Conservation (phyloP, 768 basidiomycete species). For the Piloderma croceum region DNA sequence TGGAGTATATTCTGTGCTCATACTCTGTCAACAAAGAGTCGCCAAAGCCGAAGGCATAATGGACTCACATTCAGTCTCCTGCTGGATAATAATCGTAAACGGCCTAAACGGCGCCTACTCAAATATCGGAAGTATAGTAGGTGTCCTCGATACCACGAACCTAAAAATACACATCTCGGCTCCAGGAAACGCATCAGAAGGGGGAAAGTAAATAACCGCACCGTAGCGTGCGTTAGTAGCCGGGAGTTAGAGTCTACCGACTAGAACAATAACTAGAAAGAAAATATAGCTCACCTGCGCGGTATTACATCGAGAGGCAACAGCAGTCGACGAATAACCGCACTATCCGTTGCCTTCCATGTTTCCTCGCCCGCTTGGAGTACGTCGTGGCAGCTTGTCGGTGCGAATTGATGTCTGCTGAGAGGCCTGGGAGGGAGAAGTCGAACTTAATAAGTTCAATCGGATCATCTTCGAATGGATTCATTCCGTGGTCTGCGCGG, state of each 20-base stretch:
- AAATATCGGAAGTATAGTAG: slow-evolving; percentile 63
- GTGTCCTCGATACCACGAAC: slow-evolving; percentile 73
- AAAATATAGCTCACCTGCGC: slow-evolving; percentile 51
- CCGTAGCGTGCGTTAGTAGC: slow-evolving; percentile 56
- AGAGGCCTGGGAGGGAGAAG: slow-evolving; percentile 58
- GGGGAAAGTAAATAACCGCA: slow-evolving; percentile 25
- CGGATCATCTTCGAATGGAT: slow-evolving; percentile 96
- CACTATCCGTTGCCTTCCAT: slow-evolving; percentile 93
- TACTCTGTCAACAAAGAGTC: not conserved
- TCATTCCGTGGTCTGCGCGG: slow-evolving; percentile 72
- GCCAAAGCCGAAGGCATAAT: not conserved
- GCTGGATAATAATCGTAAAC: slow-evolving; percentile 81
- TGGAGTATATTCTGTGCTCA: slow-evolving; percentile 87
- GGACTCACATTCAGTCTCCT: slow-evolving; percentile 84
- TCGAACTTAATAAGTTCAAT: slow-evolving; percentile 91
- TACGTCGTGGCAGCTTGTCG: slow-evolving; percentile 96
- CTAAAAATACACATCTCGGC: slow-evolving; percentile 35
- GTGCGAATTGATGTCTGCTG: slow-evolving; percentile 74
- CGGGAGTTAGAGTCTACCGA: slow-evolving; percentile 66
- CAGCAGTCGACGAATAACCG: slow-evolving; percentile 91
- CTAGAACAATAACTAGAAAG: slow-evolving; percentile 30
- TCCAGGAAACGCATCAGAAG: slow-evolving; percentile 1
- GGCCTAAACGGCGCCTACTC: slow-evolving; percentile 81
- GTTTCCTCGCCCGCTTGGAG: slow-evolving; percentile 66
- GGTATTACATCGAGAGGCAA: slow-evolving; percentile 87